These are phyloP conservation scores for Lactifluus echinatus DNA, from an alignment of 768 basidiomycete genomes.

Conservation along the genomic window DNA sequence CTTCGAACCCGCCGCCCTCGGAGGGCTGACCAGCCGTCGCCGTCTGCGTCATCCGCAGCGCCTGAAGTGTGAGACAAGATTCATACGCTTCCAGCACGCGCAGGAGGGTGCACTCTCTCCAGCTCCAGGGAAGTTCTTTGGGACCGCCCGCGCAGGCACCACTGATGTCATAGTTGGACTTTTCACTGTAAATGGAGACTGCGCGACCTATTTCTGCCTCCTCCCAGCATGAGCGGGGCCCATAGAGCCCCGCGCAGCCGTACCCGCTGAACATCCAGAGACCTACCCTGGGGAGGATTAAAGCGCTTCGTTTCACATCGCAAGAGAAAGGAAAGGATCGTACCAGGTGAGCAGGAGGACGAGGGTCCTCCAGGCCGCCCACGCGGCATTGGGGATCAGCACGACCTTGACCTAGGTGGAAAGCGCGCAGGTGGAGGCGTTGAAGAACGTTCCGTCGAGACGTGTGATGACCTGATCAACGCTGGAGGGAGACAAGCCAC, in stretches of 20 bases:
- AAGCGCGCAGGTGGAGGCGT: conserved; percentile 49
- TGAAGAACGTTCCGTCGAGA: conserved; percentile 74
- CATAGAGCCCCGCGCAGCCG: conserved; percentile 73
- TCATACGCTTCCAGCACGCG: conserved; percentile 76
- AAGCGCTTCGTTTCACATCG: no score
- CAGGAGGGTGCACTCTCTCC: conserved; percentile 61
- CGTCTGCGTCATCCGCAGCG: conserved; percentile 22
- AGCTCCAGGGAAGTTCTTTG: conserved; percentile 59
- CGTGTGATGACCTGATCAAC: conserved; percentile 33
- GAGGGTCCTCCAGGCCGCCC: conserved; percentile 68
- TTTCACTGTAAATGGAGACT: conserved; percentile 42
- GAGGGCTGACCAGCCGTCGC: conserved; percentile 26
- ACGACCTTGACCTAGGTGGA: conserved; percentile 73
- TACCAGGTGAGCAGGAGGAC: conserved; percentile 67
- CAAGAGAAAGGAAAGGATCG: conserved; percentile 1
- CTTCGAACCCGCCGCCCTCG: conserved; percentile 37
- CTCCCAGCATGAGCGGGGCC: conserved; percentile 78
- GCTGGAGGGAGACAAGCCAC: conserved; percentile 38
- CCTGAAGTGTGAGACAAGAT: conserved; percentile 54
- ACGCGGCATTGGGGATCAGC: conserved; percentile 69
- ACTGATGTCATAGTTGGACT: conserved; percentile 25
- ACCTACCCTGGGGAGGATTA: conserved; percentile 42
- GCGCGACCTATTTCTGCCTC: conserved; percentile 65
- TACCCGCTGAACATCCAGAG: conserved; percentile 75
- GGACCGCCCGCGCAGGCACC: conserved; percentile 19